Evolutionary conservation across 495 filamentous ascomycete genomes (phyloP).

Genomic region (Glutinoglossum americanum): DNA sequence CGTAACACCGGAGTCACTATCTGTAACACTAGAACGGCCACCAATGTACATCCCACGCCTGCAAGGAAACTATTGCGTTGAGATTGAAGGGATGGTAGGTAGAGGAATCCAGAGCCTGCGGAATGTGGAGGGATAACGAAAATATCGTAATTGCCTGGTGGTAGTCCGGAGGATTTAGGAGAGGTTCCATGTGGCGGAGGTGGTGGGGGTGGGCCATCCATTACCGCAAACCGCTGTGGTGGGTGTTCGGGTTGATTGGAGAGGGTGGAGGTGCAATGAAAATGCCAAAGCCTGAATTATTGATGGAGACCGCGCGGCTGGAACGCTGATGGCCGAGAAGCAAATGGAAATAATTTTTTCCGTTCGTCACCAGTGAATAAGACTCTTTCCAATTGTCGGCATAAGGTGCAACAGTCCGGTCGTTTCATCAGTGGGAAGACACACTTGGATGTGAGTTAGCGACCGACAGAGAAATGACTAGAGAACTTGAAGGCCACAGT

Average conservation of each 20-base stretch:
- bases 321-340: neutral
- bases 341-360: neutral
- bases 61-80: slow-evolving; percentile 81
- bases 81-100: slow-evolving; percentile 70
- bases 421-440: neutral
- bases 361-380: neutral
- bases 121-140: slow-evolving; percentile 94
- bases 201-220: slow-evolving; percentile 27
- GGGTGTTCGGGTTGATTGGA: too few relatives aligned
- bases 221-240: neutral
- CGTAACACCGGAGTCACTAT: slow-evolving; percentile 45
- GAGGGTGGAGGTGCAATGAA: too few relatives aligned
- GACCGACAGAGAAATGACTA: neutral
- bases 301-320: neutral
- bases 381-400: neutral
- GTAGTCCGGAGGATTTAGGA: slow-evolving; percentile 39
- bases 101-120: slow-evolving; percentile 74
- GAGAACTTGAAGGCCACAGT: neutral
- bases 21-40: slow-evolving; percentile 41
- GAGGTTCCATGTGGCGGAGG: slow-evolving; percentile 50
- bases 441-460: neutral
- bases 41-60: slow-evolving; percentile 52
- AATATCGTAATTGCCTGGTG: slow-evolving; percentile 79
- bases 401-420: neutral
- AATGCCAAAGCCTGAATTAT: too few relatives aligned